Evolutionary conservation across 1,139 yeast genomes (phyloP).

Genomic region (Saccharomyces uvarum): DNA sequence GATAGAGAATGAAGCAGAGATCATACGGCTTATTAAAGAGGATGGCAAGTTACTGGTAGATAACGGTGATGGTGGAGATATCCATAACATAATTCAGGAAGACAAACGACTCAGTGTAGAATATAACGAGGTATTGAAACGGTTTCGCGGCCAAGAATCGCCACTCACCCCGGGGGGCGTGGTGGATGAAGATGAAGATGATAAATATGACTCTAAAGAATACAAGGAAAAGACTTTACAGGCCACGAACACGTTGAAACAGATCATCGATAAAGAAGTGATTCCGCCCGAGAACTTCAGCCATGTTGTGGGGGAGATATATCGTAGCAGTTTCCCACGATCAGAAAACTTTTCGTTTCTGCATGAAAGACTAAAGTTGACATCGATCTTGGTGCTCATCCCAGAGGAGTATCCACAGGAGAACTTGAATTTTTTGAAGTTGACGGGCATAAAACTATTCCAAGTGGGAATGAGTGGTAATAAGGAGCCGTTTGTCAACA

Average conservation of each 20-base stretch:
- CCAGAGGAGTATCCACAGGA: slow-evolving; percentile 88
- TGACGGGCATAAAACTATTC: slow-evolving; percentile 58
- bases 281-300: slow-evolving; percentile 90
- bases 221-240: slow-evolving; percentile 15
- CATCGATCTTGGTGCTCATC: slow-evolving; percentile 72
- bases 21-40: slow-evolving; percentile 2
- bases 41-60: slow-evolving; percentile 4
- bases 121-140: slow-evolving; percentile 2
- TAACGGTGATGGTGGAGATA: slow-evolving; percentile 3
- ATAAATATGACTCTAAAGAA: slow-evolving; percentile 24
- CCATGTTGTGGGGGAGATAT: slow-evolving; percentile 70
- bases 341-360: slow-evolving; percentile 71
- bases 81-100: slow-evolving; percentile 4
- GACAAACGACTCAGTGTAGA: slow-evolving; percentile 3
- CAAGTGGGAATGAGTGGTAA: slow-evolving; percentile 94
- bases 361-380: slow-evolving; percentile 47
- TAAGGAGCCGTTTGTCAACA: slow-evolving; percentile 86
- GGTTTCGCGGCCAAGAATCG: slow-evolving; percentile 3
- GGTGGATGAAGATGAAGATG: slow-evolving; percentile 27
- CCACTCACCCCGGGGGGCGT: background rate
- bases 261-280: slow-evolving; percentile 16
- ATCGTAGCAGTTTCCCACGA: slow-evolving; percentile 85
- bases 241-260: slow-evolving; percentile 1
- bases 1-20: slow-evolving; percentile 6
- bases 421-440: slow-evolving; percentile 54